Percentiles rank a stretch among this genome's conserved stretches.
Conservation (phyloP, 2,329 filamentous ascomycete genomes). For the Lomentospora prolificans region DNA sequence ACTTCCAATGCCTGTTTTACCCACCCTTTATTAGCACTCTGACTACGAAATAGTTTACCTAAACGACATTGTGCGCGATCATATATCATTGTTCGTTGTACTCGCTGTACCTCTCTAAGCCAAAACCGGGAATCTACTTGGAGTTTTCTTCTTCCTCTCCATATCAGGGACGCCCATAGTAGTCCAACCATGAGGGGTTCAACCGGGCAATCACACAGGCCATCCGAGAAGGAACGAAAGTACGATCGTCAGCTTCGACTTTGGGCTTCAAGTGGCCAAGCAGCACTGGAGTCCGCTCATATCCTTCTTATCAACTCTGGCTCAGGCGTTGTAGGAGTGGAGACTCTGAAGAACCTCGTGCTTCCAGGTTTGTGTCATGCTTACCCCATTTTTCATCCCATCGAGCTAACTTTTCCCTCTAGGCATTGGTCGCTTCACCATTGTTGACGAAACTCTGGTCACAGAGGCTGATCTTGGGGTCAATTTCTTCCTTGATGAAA, state of each 20-base stretch:
- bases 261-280: slow-evolving; percentile 88
- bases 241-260: slow-evolving; percentile 93
- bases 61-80: too few relatives aligned
- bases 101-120: too few relatives aligned
- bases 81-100: too few relatives aligned
- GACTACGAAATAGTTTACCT: too few relatives aligned
- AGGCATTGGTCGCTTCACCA: slow-evolving; percentile 85
- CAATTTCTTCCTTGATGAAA: slow-evolving; percentile 90
- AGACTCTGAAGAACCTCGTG: slow-evolving; percentile 95
- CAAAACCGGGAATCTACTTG: too few relatives aligned
- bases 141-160: neutral
- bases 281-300: slow-evolving; percentile 80
- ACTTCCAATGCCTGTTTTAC: too few relatives aligned
- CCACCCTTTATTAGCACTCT: too few relatives aligned
- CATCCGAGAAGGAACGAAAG: slow-evolving; percentile 58
- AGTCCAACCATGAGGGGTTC: neutral
- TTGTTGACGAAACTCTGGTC: slow-evolving; percentile 73
- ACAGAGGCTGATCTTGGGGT: slow-evolving; percentile 76
- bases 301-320: slow-evolving; percentile 86
- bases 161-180: too few relatives aligned
- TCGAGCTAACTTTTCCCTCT: neutral
- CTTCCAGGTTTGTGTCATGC: slow-evolving; percentile 45
- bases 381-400: neutral
- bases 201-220: slow-evolving; percentile 18
- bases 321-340: slow-evolving; percentile 76